Conservation (phyloP, 2,329 filamentous ascomycete species). For the Fonsecaea multimorphosa region DNA sequence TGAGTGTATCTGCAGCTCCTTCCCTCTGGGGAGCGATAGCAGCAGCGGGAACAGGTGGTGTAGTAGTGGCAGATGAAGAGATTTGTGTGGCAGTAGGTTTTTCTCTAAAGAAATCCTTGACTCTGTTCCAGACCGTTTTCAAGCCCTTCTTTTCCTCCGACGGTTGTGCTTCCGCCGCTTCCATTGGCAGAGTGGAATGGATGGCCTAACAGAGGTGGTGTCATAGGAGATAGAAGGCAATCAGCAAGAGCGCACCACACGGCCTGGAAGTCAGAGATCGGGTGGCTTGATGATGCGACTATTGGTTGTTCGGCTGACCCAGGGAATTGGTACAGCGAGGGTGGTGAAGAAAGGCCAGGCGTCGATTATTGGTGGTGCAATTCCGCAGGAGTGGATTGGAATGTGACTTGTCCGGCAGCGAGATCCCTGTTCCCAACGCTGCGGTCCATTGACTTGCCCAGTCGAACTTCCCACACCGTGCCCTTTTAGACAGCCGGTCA, state of each 20-base stretch:
- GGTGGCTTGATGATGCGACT: slow-evolving; percentile 18
- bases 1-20: slow-evolving; percentile 1
- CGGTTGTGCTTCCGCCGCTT: slow-evolving; percentile 17
- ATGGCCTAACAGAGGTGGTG: slow-evolving; percentile 15
- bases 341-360: slow-evolving; percentile 29
- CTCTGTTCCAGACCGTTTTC: slow-evolving; percentile 34
- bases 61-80: slow-evolving; percentile 5
- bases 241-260: slow-evolving; percentile 15
- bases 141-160: slow-evolving; percentile 36
- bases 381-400: slow-evolving; percentile 33
- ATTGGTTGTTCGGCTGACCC: slow-evolving; percentile 32
- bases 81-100: slow-evolving; percentile 15
- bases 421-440: slow-evolving; percentile 22
- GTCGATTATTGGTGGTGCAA: slow-evolving; percentile 32
- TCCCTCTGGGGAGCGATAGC: neutral
- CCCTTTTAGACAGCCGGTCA: neutral
- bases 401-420: slow-evolving; percentile 32
- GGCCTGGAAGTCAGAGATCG: slow-evolving; percentile 11
- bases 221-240: slow-evolving; percentile 23
- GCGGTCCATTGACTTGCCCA: slow-evolving; percentile 28
- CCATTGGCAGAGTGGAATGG: slow-evolving; percentile 25
- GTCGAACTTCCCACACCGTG: neutral
- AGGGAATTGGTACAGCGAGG: slow-evolving; percentile 19
- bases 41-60: slow-evolving; percentile 15
- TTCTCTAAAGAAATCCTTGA: slow-evolving; percentile 30